Evolutionary conservation across 805 yeast genomes (phyloP).

Genomic region (Saturnispora dispora): DNA sequence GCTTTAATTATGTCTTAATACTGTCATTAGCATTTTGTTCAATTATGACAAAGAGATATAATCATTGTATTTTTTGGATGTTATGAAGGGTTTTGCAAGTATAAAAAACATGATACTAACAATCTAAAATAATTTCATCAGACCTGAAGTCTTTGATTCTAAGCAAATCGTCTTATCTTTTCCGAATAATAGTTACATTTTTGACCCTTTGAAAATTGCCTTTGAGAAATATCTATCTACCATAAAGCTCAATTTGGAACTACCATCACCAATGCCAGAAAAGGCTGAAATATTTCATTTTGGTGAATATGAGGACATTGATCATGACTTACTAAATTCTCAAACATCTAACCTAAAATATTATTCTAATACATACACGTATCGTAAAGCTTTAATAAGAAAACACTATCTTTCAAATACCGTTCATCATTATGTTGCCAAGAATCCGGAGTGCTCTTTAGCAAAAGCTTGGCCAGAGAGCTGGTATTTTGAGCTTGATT

Average conservation of each 20-base stretch:
- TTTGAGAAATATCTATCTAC: conserved; percentile 18
- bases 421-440: conserved; percentile 61
- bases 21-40: not conserved
- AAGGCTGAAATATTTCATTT: conserved; percentile 51
- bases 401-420: conserved; percentile 87
- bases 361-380: conserved; percentile 70
- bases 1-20: not conserved
- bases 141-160: not conserved
- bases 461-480: conserved; percentile 60
- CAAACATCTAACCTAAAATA: conserved; percentile 33
- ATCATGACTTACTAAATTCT: conserved; percentile 52
- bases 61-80: not conserved
- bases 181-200: conserved; percentile 33
- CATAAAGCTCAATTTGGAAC: conserved; percentile 4
- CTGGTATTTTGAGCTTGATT: conserved; percentile 78
- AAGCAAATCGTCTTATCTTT: conserved; percentile 28
- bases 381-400: conserved; percentile 83
- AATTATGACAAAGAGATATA: too few relatives aligned
- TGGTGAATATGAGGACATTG: conserved; percentile 84
- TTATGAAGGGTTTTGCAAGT: not conserved
- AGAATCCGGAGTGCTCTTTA: conserved; percentile 62
- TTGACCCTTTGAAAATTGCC: conserved; percentile 33
- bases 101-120: not conserved
- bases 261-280: conserved; percentile 8
- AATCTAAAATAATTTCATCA: not conserved